phyloP scores from a whole-genome alignment of 345 rosid species.

The Dovyalis caffra region DNA sequence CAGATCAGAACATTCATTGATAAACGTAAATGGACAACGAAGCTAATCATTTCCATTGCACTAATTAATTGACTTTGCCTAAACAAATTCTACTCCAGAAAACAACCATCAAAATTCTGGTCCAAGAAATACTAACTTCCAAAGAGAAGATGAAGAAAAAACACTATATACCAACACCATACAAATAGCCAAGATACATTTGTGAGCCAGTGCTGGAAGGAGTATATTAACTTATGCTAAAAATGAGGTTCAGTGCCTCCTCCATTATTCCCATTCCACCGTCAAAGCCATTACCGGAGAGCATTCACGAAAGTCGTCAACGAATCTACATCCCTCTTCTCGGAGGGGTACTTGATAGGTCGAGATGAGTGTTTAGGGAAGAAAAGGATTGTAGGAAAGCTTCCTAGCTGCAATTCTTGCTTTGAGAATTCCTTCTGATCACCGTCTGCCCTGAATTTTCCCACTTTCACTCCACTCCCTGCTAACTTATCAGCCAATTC shows the following conservation, averaged over 20 bases:
- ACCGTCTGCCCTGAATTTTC: conserved; percentile 82
- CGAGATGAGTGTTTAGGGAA: conserved; percentile 70
- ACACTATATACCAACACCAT: too few species aligned
- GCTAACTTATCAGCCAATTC: conserved; percentile 75
- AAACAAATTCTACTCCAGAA: too few species aligned
- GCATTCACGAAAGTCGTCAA: conserved; percentile 78
- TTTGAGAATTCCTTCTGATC: conserved; percentile 80
- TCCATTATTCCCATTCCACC: not conserved
- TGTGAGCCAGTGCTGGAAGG: not conserved
- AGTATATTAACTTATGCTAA: conserved; percentile 10
- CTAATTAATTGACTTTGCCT: too few species aligned
- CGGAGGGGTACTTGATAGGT: conserved; percentile 78
- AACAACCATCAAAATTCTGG: too few species aligned
- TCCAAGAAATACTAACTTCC: too few species aligned
- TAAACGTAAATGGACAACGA: too few species aligned
- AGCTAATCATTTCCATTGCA: too few species aligned
- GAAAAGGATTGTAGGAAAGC: conserved; percentile 85
- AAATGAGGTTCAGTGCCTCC: not conserved
- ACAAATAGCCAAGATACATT: conserved; percentile 1
- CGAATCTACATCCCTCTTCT: conserved; percentile 90
- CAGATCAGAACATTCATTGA: too few species aligned
- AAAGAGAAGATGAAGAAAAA: not conserved
- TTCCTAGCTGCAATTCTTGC: conserved; percentile 67
- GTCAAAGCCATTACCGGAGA: conserved; percentile 45
- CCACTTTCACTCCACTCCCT: conserved; percentile 82